A percentile compares a stretch with the other conserved stretches of the same genome.
These are phyloP conservation scores for Rickenella mellea DNA, from an alignment of 768 basidiomycete species.

Conservation along the genomic window DNA sequence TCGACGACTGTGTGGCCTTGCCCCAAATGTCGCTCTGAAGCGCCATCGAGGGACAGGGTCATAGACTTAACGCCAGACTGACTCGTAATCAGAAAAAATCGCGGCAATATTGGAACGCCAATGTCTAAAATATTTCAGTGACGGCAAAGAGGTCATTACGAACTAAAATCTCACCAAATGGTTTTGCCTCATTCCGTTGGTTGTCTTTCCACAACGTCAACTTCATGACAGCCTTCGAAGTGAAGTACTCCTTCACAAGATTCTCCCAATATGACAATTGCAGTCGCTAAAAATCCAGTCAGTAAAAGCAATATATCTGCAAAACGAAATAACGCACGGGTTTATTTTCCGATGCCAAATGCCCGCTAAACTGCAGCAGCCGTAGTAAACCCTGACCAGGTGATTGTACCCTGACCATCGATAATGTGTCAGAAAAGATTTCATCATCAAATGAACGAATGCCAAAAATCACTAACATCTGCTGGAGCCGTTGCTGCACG, in stretches of 20 bases:
- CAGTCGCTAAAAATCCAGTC: too few species aligned
- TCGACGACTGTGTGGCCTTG: constrained; percentile 46
- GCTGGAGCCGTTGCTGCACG: too few species aligned
- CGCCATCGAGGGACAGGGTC: constrained; percentile 70
- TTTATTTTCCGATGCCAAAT: constrained; percentile 45
- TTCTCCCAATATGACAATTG: constrained; percentile 69
- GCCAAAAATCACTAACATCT: constrained; percentile 7
- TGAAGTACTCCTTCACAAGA: constrained; percentile 62
- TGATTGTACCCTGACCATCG: too few species aligned
- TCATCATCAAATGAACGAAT: constrained; percentile 2
- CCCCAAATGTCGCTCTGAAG: constrained; percentile 52
- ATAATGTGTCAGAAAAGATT: neutral
- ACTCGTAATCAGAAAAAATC: constrained; percentile 78
- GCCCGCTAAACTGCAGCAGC: constrained; percentile 61
- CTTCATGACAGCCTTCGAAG: constrained; percentile 61
- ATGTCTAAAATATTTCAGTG: constrained; percentile 43
- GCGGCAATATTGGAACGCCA: constrained; percentile 66
- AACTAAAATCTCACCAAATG: constrained; percentile 52
- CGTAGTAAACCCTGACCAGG: constrained; percentile 59
- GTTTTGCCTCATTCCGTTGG: constrained; percentile 67
- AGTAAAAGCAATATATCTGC: too few species aligned
- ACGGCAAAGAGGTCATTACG: constrained; percentile 6
- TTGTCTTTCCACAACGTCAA: constrained; percentile 87
- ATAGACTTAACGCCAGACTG: constrained; percentile 82
- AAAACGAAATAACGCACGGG: constrained; percentile 34